Conservation (phyloP, 495 filamentous ascomycete species). For the Hypoxylon fragiforme region DNA sequence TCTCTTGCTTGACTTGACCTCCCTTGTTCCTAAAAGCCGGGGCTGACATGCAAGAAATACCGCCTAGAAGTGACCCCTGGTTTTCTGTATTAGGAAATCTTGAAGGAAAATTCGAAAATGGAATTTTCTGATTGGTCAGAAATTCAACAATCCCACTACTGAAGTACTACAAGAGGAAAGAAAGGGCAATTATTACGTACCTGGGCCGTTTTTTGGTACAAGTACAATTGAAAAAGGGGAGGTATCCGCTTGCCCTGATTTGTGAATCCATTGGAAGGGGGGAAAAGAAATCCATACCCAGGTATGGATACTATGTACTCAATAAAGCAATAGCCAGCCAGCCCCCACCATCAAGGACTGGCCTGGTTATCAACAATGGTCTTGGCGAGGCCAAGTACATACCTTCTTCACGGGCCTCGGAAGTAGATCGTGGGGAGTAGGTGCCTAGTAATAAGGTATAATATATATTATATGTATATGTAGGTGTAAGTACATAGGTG, state of each 20-base stretch:
- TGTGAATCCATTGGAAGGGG: not conserved
- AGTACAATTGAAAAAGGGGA: not conserved
- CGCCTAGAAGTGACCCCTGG: constrained; percentile 20
- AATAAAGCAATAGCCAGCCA: constrained; percentile 1
- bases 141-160: constrained; percentile 23
- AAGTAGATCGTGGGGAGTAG: constrained; percentile 11
- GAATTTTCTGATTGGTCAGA: constrained; percentile 38
- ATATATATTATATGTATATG: too few relatives aligned
- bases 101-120: not conserved
- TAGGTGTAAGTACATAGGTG: too few relatives aligned
- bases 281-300: too few relatives aligned
- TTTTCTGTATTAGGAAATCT: constrained; percentile 24
- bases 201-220: too few relatives aligned
- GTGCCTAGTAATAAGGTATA: too few relatives aligned
- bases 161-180: constrained; percentile 27
- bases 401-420: constrained; percentile 3
- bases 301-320: too few relatives aligned
- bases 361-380: constrained; percentile 21
- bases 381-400: constrained; percentile 24
- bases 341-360: constrained; percentile 26
- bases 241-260: not conserved
- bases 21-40: constrained; percentile 4
- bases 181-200: not conserved
- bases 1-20: too few relatives aligned
- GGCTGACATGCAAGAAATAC: constrained; percentile 30